phyloP scores from a whole-genome alignment of 805 yeast species.

The Groenewaldozyma tartarivorans region DNA sequence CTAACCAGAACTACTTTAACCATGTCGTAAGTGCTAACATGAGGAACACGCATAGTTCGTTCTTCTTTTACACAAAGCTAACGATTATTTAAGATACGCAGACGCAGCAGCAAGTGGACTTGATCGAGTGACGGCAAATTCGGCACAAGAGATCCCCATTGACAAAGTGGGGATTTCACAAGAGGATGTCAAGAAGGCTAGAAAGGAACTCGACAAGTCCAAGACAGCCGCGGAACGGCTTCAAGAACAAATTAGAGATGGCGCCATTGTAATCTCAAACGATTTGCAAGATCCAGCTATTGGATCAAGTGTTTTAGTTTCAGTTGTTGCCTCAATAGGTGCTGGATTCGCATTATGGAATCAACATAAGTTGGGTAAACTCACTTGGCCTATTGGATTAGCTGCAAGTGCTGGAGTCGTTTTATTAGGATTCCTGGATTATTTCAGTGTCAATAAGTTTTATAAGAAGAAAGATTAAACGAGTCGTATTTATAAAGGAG shows the following conservation, averaged over 20 bases:
- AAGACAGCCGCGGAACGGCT: constrained; percentile 1
- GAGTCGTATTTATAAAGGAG: too few relatives aligned
- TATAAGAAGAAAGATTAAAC: not conserved
- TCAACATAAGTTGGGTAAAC: constrained; percentile 13
- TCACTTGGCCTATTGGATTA: constrained; percentile 12
- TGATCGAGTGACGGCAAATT: too few relatives aligned
- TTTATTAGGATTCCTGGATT: constrained; percentile 8
- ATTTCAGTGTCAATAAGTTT: constrained; percentile 6
- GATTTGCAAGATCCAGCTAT: constrained; percentile 15
- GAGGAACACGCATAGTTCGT: too few relatives aligned
- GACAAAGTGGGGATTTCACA: not conserved
- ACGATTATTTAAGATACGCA: constrained; percentile 6
- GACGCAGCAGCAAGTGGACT: constrained; percentile 10
- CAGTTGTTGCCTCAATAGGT: constrained; percentile 14
- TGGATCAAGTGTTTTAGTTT: constrained; percentile 13
- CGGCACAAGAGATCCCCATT: constrained; percentile 1
- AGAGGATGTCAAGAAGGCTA: constrained; percentile 3
- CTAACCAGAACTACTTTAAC: not conserved
- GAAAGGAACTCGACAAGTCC: constrained; percentile 1
- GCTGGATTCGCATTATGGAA: constrained; percentile 13
- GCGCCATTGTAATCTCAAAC: constrained; percentile 2
- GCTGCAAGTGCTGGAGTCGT: constrained; percentile 10
- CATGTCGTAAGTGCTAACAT: not conserved
- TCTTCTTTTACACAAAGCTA: not conserved
- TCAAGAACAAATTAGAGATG: not conserved